A percentile compares a stretch with the other conserved stretches of the same genome.
These are phyloP conservation scores for Huntiella savannae DNA, from an alignment of 2,329 filamentous ascomycete species.

Conservation along the genomic window DNA sequence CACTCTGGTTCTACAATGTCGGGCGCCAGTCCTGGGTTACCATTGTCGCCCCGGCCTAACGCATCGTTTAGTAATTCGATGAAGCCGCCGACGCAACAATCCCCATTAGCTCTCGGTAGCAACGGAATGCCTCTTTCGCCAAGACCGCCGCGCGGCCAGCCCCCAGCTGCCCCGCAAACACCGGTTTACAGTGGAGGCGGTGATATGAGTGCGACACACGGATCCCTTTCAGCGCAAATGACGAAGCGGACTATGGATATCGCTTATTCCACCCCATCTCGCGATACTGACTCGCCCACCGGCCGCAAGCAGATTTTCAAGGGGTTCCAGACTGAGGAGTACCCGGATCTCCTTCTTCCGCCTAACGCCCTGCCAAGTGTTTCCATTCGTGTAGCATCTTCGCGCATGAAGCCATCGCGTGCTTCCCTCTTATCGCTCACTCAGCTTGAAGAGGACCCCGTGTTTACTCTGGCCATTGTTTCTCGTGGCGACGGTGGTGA, in stretches of 20 bases:
- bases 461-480: constrained; percentile 78
- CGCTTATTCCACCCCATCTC: not conserved
- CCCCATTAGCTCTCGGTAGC: constrained; percentile 41
- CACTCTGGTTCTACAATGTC: constrained; percentile 18
- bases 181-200: constrained; percentile 23
- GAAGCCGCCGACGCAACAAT: constrained; percentile 18
- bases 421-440: constrained; percentile 66
- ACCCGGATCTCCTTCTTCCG: constrained; percentile 66
- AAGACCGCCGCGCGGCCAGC: constrained; percentile 50
- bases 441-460: constrained; percentile 73
- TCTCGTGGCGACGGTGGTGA: constrained; percentile 58
- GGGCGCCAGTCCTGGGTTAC: constrained; percentile 37
- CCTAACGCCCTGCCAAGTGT: constrained; percentile 80
- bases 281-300: constrained; percentile 20
- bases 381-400: constrained; percentile 74
- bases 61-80: not conserved
- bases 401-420: constrained; percentile 79
- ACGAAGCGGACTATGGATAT: constrained; percentile 4
- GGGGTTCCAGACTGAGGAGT: constrained; percentile 68
- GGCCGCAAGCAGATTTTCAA: constrained; percentile 43
- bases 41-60: constrained; percentile 38
- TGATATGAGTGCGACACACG: not conserved
- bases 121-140: constrained; percentile 40
- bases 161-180: constrained; percentile 48
- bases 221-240: constrained; percentile 18